Base-by-base conservation (phyloP, 1,139 yeast species). In the Yamadazyma friedrichii region DNA sequence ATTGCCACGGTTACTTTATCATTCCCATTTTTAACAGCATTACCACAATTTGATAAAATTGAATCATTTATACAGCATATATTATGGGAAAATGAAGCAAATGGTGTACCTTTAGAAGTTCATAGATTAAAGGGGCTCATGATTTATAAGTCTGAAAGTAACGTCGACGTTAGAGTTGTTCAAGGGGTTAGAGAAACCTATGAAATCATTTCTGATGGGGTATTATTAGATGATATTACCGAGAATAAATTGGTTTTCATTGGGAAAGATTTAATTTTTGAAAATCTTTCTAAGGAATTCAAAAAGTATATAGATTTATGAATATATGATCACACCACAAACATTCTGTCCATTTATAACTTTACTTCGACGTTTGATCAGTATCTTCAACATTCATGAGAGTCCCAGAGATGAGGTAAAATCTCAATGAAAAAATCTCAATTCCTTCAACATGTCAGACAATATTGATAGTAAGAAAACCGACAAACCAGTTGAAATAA, bases 151-250 rank as follows among this genome's bases (percentile, higher is more conserved):
- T 33, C 33, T 6, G 38, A 42, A n/a, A 27, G 43, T 4, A 38
- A 42, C 5, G 56, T 56, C 6, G 57, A 59, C 6, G 80, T 76
- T n/a, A 69, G 76, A 45, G 89, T 93, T 2, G 65, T 93, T n/a
- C 98, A 93, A 58, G 98, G 95, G 4, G 98, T 93, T 0, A 70
- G 98, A 46, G 95, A 88, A 45, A 88, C 96, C 0, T 93, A 88
- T 60, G 98, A 93, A 48, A 70, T 88, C 1, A 74, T 84, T 5
- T 80, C 77, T 12, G 78, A 77, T 0, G 78, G 74, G 0, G 55
- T 53, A 4, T 54, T 70, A 28, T 62, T 65, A 31, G 70, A 70
- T 2, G 66, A 63, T 2, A 62, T 68, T 6, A 61, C 43, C 1
- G 57, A 66, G 15, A 71, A 72, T 48, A 85, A 87, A 59, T 56